phyloP scores from a whole-genome alignment of 2,329 filamentous ascomycete genomes.

The Davidsoniella virescens region DNA sequence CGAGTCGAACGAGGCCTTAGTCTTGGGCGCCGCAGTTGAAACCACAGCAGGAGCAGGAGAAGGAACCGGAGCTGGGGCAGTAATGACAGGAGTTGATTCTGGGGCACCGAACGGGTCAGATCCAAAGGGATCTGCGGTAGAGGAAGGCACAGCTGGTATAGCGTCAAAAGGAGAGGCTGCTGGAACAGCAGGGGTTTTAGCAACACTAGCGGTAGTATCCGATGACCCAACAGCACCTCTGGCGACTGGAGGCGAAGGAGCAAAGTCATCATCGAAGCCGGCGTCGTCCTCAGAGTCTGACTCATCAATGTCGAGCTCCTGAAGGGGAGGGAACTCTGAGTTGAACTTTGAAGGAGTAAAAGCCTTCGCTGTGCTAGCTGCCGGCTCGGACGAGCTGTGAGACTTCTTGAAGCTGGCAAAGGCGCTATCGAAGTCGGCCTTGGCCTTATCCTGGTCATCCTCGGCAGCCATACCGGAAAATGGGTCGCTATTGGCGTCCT shows the following conservation, averaged over 20 bases:
- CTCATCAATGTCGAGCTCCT: constrained; percentile 74
- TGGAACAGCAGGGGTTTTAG: constrained; percentile 14
- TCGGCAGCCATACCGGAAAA: constrained; percentile 25
- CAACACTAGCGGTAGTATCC: constrained; percentile 17
- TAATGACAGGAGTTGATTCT: constrained; percentile 16
- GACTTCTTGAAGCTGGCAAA: constrained; percentile 57
- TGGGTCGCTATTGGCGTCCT: constrained; percentile 1
- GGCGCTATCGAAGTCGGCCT: constrained; percentile 72
- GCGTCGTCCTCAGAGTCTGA: constrained; percentile 64
- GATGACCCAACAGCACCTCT: constrained; percentile 16
- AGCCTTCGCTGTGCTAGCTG: constrained; percentile 20
- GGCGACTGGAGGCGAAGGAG: constrained; percentile 37
- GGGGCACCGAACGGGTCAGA: constrained; percentile 17
- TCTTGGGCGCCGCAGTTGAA: constrained; percentile 19
- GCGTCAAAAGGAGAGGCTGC: constrained; percentile 6
- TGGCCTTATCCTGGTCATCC: constrained; percentile 42
- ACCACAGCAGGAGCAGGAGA: constrained; percentile 16
- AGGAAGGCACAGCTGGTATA: constrained; percentile 16
- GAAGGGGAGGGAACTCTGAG: constrained; percentile 83
- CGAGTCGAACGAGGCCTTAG: constrained; percentile 50
- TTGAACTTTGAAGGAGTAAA: constrained; percentile 39
- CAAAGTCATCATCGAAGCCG: constrained; percentile 89
- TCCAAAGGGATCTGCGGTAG: constrained; percentile 26
- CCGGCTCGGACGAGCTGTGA: constrained; percentile 22
- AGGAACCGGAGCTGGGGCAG: constrained; percentile 16